Conservation (phyloP, 441 rosid genomes). For the Pelargonium myrrhifolium region DNA sequence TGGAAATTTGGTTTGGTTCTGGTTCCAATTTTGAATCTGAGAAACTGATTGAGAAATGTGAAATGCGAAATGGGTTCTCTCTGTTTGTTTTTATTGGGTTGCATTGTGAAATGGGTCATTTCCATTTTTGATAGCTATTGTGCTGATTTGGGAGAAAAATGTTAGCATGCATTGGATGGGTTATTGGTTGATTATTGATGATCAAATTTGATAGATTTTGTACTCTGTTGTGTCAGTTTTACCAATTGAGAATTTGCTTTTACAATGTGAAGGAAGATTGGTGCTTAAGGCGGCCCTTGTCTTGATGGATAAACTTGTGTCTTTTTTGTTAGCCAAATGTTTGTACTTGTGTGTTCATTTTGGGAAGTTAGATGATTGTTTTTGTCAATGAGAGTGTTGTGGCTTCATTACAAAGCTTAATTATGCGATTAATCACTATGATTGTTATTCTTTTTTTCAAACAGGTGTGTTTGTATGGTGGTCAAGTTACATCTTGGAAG, state of each 20-base stretch:
- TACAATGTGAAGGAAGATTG: too few species aligned
- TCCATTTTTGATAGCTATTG: background rate
- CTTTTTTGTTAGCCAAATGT: too few species aligned
- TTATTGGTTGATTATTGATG: too few species aligned
- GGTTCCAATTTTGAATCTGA: background rate
- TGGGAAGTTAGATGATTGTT: background rate
- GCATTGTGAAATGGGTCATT: background rate
- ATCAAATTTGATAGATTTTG: too few species aligned
- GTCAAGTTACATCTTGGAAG: conserved; percentile 67
- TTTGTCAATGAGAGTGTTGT: too few species aligned
- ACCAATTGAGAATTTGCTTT: too few species aligned
- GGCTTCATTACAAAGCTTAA: background rate
- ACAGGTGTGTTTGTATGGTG: conserved; percentile 55
- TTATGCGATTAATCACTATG: background rate
- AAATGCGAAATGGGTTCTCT: background rate
- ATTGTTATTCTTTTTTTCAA: background rate
- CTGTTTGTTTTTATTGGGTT: background rate
- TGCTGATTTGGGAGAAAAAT: background rate
- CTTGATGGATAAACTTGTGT: too few species aligned
- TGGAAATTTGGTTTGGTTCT: background rate
- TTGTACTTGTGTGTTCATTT: too few species aligned
- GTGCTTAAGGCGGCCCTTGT: too few species aligned
- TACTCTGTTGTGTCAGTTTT: too few species aligned
- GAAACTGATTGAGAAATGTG: background rate
- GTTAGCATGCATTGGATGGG: too few species aligned